phyloP scores from a whole-genome alignment of 306 rosid genomes.

The Prinsepia uniflora region DNA sequence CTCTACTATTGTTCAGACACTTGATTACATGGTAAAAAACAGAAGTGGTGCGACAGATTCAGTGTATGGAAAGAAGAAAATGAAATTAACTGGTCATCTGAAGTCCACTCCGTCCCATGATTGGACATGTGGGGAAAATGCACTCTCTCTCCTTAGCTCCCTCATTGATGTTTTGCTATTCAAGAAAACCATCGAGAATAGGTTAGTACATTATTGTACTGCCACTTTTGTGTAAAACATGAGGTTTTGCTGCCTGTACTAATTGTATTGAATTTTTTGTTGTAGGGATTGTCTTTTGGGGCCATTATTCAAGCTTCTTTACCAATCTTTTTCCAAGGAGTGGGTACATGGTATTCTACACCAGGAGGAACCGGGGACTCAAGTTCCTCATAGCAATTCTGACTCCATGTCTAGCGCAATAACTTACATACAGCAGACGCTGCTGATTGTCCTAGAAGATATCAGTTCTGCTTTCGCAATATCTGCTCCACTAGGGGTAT shows the following conservation, averaged over 20 bases:
- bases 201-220: slow-evolving; percentile 37
- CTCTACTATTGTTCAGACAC: slow-evolving; percentile 45
- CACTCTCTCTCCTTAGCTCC: slow-evolving; percentile 53
- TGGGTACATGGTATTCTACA: slow-evolving; percentile 39
- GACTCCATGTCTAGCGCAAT: slow-evolving; percentile 31
- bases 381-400: slow-evolving; percentile 28
- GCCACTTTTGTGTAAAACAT: not conserved
- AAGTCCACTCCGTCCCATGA: slow-evolving; percentile 31
- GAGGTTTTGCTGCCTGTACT: not conserved
- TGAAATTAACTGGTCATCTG: slow-evolving; percentile 38
- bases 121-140: slow-evolving; percentile 37
- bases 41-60: slow-evolving; percentile 29
- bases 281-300: slow-evolving; percentile 66
- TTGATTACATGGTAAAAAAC: slow-evolving; percentile 43
- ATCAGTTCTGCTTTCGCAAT: slow-evolving; percentile 45
- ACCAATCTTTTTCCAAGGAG: slow-evolving; percentile 47
- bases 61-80: slow-evolving; percentile 44
- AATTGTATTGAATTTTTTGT: slow-evolving; percentile 23
- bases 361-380: slow-evolving; percentile 28
- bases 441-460: slow-evolving; percentile 73
- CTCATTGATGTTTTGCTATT: slow-evolving; percentile 74
- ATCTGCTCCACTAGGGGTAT: slow-evolving; percentile 37
- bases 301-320: slow-evolving; percentile 62
- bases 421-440: slow-evolving; percentile 65
- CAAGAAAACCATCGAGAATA: slow-evolving; percentile 65